Conservation (phyloP, 208 protist genomes). For the Acanthamoeba triangularis region DNA sequence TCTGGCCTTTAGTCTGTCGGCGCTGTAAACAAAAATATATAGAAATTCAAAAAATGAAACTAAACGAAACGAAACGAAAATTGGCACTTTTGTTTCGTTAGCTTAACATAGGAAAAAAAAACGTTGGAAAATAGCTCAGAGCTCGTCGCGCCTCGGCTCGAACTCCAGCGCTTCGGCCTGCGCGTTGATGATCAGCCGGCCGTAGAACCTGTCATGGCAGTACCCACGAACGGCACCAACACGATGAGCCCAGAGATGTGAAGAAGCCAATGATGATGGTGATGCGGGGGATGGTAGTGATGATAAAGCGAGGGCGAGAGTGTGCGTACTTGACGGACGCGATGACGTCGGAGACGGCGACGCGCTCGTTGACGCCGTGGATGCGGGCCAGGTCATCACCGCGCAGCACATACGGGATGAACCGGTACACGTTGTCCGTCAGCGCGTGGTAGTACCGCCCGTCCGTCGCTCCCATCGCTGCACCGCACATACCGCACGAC, state of each 20-base stretch:
- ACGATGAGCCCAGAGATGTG: background rate
- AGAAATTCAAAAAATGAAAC: no score
- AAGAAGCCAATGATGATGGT: background rate
- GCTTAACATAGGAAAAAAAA: no score
- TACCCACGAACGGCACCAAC: background rate
- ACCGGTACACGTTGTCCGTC: constrained; percentile 69
- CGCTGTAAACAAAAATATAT: no score
- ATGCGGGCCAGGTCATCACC: constrained; percentile 9
- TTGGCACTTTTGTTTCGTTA: no score
- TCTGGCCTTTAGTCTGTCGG: no score
- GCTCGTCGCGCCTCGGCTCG: background rate
- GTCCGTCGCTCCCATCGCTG: constrained; percentile 78
- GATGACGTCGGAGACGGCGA: background rate
- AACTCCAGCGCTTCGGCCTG: background rate
- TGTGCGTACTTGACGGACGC: background rate
- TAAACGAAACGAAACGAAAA: no score
- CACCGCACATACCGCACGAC: background rate
- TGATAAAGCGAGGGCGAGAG: background rate
- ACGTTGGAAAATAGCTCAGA: no score
- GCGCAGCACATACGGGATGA: constrained; percentile 3
- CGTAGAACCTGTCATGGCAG: background rate
- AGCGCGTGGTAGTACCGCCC: constrained; percentile 72
- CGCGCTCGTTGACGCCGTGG: constrained; percentile 79
- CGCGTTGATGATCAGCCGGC: constrained; percentile 32
- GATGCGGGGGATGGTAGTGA: no score